Evolutionary conservation across 1,139 yeast species (phyloP), one percentile per base, ranked within the genome.

Genomic region (Geotrichum siamense): DNA sequence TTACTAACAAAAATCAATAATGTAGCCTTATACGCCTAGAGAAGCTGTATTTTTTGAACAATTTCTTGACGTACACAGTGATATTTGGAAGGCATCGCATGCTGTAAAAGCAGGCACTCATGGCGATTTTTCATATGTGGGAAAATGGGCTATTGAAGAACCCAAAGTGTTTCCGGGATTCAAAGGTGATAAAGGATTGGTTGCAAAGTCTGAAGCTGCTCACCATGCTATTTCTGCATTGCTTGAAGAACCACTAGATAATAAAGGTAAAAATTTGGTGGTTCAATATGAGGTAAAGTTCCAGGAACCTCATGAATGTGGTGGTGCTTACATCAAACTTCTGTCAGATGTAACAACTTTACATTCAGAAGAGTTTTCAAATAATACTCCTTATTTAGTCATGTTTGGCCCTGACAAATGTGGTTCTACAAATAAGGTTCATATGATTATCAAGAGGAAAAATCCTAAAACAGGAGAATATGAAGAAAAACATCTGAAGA

Each of bases 351-450:
- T 67, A 8, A 75, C 67, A 3, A 70, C 68, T 17, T 65, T 73
- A 20, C 63, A 60, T 41, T 65, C 63, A 9, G 66, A 68, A 50
- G 71, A 69, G 55, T 79, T 82, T 63, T 69, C 67, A 53, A 73
- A 75, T 50, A 76, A 72, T 19, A 72, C 94, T 5, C 83, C 89
- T 1, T 86, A 81, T 65, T 86, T 82, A 60, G 64, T 89, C 52
- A 82, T 87, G 93, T 89, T 89, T 69, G 97, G 96, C 21, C 97
- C 97, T 29, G 97, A 89, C 64, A 75, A 73, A 60, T 89, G 97
- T 67, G 94, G 94, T 2, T 62, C 78, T 41, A 75, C 80, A 39
- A 83, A 86, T 66, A 80, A 79, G 63, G 79, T 87, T 23, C 94
- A 83, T 57, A 76, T 87, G 53, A 83, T 86, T 44, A 58, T 86